Conservation (phyloP, 2,329 filamentous ascomycete species). For the Beauveria pseudobassiana region DNA sequence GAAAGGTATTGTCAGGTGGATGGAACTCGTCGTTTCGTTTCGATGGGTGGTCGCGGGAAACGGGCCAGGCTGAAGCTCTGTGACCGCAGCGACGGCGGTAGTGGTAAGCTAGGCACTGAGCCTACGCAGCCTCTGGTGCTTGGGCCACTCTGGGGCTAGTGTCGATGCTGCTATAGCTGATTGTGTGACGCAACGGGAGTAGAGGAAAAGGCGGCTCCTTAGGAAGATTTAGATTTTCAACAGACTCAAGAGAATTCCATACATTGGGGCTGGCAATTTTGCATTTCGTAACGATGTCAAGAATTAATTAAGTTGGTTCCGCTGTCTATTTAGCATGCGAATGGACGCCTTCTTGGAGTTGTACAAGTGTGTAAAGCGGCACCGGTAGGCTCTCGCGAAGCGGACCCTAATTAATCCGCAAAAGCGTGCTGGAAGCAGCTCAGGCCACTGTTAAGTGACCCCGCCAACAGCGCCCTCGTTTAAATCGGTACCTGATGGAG, state of each 20-base stretch:
- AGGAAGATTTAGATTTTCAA: too few relatives aligned
- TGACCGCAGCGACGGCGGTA: not conserved
- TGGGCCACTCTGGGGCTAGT: not conserved
- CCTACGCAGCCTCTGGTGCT: conserved; percentile 9
- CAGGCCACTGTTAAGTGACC: not conserved
- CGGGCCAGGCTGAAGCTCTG: conserved; percentile 6
- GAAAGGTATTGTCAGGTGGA: not conserved
- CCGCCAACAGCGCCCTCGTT: conserved; percentile 3
- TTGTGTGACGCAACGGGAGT: not conserved
- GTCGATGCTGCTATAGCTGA: not conserved
- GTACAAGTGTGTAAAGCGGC: not conserved
- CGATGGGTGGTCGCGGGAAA: not conserved
- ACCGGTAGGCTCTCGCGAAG: not conserved
- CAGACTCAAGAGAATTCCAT: too few relatives aligned
- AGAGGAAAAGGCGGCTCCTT: not conserved
- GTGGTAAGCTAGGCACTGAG: conserved; percentile 11
- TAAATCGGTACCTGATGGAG: not conserved
- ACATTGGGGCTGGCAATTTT: too few relatives aligned
- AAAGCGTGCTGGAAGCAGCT: not conserved
- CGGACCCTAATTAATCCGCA: conserved; percentile 10
- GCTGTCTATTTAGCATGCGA: not conserved
- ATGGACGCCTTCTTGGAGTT: not conserved
- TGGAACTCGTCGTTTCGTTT: not conserved
- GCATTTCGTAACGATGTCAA: too few relatives aligned
- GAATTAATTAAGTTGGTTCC: too few relatives aligned